These are phyloP conservation scores for Apiotrichum laibachii DNA, from an alignment of 1,284 basidiomycete species.

Conservation along the genomic window DNA sequence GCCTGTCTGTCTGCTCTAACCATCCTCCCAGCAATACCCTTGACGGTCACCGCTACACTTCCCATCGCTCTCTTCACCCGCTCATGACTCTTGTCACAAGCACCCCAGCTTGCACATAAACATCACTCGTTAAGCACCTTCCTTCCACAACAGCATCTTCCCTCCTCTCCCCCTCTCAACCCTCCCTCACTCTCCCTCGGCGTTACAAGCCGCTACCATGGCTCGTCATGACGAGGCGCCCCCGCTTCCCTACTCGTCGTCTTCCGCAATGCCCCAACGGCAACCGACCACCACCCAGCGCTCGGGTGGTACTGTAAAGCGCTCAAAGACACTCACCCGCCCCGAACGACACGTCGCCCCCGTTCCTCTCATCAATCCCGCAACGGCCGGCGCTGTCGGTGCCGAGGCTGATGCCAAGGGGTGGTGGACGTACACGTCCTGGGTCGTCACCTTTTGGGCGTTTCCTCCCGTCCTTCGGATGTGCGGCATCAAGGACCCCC, in stretches of 20 bases:
- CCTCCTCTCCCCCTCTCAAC: background rate
- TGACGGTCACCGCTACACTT: no score
- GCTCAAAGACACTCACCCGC: constrained; percentile 91
- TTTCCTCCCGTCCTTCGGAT: constrained; percentile 70
- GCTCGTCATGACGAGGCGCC: constrained; percentile 39
- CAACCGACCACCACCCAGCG: constrained; percentile 22
- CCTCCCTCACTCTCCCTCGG: background rate
- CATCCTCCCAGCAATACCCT: background rate
- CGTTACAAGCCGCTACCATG: constrained; percentile 6
- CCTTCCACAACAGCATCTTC: no score
- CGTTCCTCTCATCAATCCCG: constrained; percentile 84
- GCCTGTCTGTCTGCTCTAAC: background rate
- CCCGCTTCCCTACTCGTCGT: constrained; percentile 39
- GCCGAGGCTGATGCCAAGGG: constrained; percentile 53
- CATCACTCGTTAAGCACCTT: no score
- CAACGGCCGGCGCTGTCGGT: constrained; percentile 39
- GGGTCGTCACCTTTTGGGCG: constrained; percentile 85
- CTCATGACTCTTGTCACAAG: no score
- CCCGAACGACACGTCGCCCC: constrained; percentile 93
- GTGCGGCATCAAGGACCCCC: constrained; percentile 73
- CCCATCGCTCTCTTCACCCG: no score
- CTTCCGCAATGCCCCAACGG: constrained; percentile 35
- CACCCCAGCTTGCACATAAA: background rate
- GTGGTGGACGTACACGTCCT: constrained; percentile 79
- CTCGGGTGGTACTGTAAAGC: constrained; percentile 44